Base-by-base conservation (phyloP, 192 early-diverging fungal genomes). In the Gigaspora rosea region DNA sequence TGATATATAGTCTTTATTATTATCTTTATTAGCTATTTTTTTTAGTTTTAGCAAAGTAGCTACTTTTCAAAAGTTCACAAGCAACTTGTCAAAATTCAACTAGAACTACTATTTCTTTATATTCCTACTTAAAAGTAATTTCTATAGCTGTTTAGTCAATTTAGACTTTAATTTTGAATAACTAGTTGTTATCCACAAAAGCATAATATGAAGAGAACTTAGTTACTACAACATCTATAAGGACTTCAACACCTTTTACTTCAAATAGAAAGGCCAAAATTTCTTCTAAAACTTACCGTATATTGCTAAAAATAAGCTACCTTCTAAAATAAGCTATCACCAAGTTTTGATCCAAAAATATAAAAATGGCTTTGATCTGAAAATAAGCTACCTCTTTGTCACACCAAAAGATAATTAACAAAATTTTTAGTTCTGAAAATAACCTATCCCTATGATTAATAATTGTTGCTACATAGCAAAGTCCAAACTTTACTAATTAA, bases 31-130 rank as follows among this genome's bases (percentile, higher is more conserved):
- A 2, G 16, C 15, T 61, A 2, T 22, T 32, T 61, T 4, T 4
- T 0, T 15, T n/a, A 0, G 2, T 32, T 4, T 54, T 4, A 16
- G 12, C 52, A 1, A 0, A 0, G 1, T 3, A 4, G 5, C 4
- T 18, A 16, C 8, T 22, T 61, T 22, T 12, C 8, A 50, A 12
- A 50, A 12, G 58, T 61, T 3, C 9, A 9, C 22, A 9, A 0
- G 3, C 22, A 2, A 20, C 22, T 32, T 61, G 3, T 4, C 0
- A 0, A 61, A 20, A 61, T 3, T 61, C 58, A 32, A 61, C 4
- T 9, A 20, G 20, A 4, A 61, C 20, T 61, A 20, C 20, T 1
- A 61, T 61, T 3, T 61, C 20, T 0, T 22, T 61, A 1, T 20
- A 27, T 4, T 64, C 9, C 62, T 35, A 64, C 0, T 1, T 10